A percentile compares a stretch with the other conserved stretches of the same genome.
Conservation (phyloP, 257 asterid species). For the Nicotiana undulata region DNA sequence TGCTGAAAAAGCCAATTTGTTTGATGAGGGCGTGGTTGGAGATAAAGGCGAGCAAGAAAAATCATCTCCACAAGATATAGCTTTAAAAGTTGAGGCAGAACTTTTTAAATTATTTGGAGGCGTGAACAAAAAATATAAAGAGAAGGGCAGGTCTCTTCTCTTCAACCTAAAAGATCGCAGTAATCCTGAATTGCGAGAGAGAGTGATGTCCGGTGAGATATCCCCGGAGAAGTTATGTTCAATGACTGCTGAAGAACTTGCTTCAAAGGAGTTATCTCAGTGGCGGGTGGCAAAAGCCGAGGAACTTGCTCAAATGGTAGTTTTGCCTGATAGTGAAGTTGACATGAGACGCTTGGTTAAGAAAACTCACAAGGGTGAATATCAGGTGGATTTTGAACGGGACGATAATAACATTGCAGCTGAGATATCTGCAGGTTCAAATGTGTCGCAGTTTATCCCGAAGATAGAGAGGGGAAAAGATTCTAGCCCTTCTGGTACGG, state of each 20-base stretch:
- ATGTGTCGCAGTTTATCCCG: constrained; percentile 8
- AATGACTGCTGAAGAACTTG: constrained; percentile 98
- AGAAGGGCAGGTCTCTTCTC: constrained; percentile 89
- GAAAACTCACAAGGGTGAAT: constrained; percentile 99
- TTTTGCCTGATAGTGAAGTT: constrained; percentile 82
- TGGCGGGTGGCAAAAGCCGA: constrained; percentile 98
- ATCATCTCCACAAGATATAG: constrained; percentile 46
- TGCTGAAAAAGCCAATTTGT: constrained; percentile 25
- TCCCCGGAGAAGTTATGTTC: constrained; percentile 79
- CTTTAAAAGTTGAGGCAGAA: constrained; percentile 61
- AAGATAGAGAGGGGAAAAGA: constrained; percentile 24
- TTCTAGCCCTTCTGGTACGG: constrained; percentile 23
- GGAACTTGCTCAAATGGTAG: constrained; percentile 84
- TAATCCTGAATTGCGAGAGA: constrained; percentile 89
- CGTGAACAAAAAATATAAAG: constrained; percentile 93
- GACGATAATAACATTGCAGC: constrained; percentile 43
- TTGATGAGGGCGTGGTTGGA: constrained; percentile 30
- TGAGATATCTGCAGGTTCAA: constrained; percentile 64
- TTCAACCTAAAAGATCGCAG: constrained; percentile 89
- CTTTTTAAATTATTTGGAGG: constrained; percentile 73
- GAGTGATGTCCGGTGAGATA: constrained; percentile 82
- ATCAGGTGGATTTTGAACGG: constrained; percentile 72
- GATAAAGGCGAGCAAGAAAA: constrained; percentile 9
- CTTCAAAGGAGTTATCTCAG: constrained; percentile 92
- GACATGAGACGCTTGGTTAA: constrained; percentile 73